phyloP scores from a whole-genome alignment of 176 grass and related monocot genomes.

The Eleusine indica region DNA sequence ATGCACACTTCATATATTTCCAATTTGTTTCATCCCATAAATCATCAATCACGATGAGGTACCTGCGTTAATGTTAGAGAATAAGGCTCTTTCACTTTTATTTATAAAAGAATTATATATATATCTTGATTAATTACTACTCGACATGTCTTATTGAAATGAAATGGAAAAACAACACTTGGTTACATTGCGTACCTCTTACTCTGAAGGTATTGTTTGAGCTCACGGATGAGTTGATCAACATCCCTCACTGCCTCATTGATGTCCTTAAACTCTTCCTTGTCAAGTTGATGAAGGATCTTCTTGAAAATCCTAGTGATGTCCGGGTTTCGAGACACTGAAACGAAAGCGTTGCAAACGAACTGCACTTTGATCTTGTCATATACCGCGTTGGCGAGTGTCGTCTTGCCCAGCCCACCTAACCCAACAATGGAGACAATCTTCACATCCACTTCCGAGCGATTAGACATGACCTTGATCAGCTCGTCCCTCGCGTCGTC shows the following conservation, averaged over 20 bases:
- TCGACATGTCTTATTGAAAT: too few relatives aligned
- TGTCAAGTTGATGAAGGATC: too few relatives aligned
- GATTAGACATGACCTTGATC: too few relatives aligned
- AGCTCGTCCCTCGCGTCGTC: too few relatives aligned
- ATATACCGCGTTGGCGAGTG: not conserved
- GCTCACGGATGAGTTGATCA: not conserved
- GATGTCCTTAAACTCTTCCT: too few relatives aligned
- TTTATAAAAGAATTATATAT: too few relatives aligned
- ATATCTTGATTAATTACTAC: too few relatives aligned
- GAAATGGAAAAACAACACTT: too few relatives aligned
- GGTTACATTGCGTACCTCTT: not conserved
- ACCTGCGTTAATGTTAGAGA: not conserved
- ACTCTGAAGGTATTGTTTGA: not conserved
- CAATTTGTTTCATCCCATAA: not conserved
- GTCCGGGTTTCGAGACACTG: not conserved
- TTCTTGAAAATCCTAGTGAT: not conserved
- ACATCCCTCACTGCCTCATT: not conserved
- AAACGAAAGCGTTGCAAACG: not conserved
- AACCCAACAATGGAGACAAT: not conserved
- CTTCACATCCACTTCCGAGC: not conserved
- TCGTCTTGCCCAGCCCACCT: not conserved
- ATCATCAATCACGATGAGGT: not conserved
- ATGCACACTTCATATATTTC: not conserved
- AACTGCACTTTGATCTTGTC: not conserved
- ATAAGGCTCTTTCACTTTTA: too few relatives aligned